A percentile compares a stretch with the other conserved stretches of the same genome.
Conservation (phyloP, 2,329 filamentous ascomycete species). For the Cercospora zeina region DNA sequence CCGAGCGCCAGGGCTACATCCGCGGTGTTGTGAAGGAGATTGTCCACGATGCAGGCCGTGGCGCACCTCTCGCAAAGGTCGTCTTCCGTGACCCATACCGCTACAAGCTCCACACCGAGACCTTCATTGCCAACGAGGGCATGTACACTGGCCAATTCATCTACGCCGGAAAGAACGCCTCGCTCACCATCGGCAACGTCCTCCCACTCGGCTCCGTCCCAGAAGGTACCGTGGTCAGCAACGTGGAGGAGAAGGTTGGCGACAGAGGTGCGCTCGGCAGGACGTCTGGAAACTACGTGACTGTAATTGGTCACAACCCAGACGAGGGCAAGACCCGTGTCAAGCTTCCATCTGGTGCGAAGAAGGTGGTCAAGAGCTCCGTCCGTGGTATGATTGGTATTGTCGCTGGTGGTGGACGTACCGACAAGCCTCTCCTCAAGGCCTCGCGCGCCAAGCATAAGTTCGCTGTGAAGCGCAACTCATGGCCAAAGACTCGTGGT, state of each 20-base stretch:
- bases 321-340: constrained; percentile 99
- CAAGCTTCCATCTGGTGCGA: constrained; percentile 98
- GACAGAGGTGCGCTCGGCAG: constrained; percentile 95
- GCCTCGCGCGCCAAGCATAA: constrained; percentile 99
- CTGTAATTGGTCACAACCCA: constrained; percentile 94
- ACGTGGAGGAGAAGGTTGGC: constrained; percentile 98
- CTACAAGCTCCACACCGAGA: constrained; percentile 97
- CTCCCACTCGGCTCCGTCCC: constrained; percentile 91
- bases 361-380: constrained; percentile 94
- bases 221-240: constrained; percentile 98
- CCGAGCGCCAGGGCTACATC: constrained; percentile 79
- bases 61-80: constrained; percentile 95
- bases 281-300: constrained; percentile 99
- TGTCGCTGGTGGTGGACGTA: constrained; percentile 97
- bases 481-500: constrained; percentile 99
- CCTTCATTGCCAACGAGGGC: constrained; percentile 99
- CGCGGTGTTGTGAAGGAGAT: constrained; percentile 98
- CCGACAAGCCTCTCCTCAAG: constrained; percentile 99
- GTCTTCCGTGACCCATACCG: constrained; percentile 97
- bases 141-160: constrained; percentile 99
- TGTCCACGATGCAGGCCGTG: constrained; percentile 97
- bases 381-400: constrained; percentile 99
- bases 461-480: constrained; percentile 99
- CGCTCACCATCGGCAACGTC: constrained; percentile 95
- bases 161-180: constrained; percentile 99